phyloP scores from a whole-genome alignment of 2,329 filamentous ascomycete species.

The Chaetomium sp. region DNA sequence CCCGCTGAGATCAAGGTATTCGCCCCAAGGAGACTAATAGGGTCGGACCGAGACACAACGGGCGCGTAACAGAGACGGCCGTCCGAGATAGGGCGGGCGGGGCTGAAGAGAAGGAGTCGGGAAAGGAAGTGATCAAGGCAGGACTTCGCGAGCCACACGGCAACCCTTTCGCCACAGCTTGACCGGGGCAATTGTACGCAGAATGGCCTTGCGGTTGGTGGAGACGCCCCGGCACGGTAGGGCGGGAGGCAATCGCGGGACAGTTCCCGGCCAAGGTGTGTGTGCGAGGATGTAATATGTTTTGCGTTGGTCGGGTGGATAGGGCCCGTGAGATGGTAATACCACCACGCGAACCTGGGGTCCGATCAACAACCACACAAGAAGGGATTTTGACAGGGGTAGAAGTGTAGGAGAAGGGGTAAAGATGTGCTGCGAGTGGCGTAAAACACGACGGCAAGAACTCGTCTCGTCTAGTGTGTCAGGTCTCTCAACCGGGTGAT shows the following conservation, averaged over 20 bases:
- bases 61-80: background rate
- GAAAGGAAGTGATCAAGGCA: background rate
- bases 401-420: too few species aligned
- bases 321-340: background rate
- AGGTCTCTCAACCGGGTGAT: background rate
- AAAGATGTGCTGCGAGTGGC: background rate
- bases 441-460: constrained; percentile 7
- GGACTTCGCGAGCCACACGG: background rate
- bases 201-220: background rate
- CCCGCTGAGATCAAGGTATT: background rate
- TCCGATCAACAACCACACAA: too few species aligned
- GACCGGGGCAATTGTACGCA: background rate
- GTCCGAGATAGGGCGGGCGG: background rate
- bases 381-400: too few species aligned
- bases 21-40: background rate
- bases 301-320: background rate
- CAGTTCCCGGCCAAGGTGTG: background rate
- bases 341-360: too few species aligned
- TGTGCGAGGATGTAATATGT: background rate
- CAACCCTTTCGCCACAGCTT: constrained; percentile 7
- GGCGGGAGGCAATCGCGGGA: background rate
- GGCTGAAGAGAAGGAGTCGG: too few species aligned
- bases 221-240: background rate
- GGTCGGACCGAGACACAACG: background rate
- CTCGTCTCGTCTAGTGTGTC: background rate